phyloP scores from a whole-genome alignment of 257 asterid genomes.

The Fraxinus pennsylvanica region DNA sequence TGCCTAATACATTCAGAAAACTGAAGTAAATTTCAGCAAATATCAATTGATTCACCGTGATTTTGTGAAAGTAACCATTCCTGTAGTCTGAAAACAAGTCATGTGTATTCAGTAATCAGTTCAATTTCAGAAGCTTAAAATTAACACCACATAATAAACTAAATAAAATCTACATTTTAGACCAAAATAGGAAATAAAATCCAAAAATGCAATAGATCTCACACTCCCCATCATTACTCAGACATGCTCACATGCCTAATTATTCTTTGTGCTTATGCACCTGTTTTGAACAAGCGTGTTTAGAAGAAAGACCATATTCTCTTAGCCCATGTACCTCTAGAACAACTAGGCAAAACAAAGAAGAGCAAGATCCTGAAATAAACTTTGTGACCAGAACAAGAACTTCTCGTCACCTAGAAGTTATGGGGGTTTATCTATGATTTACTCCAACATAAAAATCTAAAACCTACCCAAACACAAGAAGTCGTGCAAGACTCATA shows the following conservation, averaged over 20 bases:
- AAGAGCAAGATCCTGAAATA: background rate
- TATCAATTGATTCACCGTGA: background rate
- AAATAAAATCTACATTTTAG: too few relatives aligned
- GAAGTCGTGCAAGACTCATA: too few relatives aligned
- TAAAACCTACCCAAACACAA: too few relatives aligned
- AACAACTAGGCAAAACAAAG: too few relatives aligned
- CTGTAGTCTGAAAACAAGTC: background rate
- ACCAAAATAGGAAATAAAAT: too few relatives aligned
- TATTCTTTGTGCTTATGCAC: background rate
- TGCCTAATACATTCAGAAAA: background rate
- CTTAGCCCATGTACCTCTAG: background rate
- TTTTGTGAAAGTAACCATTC: background rate
- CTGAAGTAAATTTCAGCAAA: too few relatives aligned
- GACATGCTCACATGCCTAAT: background rate
- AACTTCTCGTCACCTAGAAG: background rate
- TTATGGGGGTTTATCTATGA: background rate
- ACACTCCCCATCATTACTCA: too few relatives aligned
- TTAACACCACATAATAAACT: background rate
- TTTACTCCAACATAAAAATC: background rate
- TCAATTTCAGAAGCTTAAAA: background rate
- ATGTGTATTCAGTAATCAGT: background rate
- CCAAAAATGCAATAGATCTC: background rate
- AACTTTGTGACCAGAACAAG: background rate
- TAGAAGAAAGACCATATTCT: background rate
- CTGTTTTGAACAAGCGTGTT: background rate